Percentiles rank a stretch among this genome's conserved stretches.
Evolutionary conservation across 352 stramenopile species (phyloP).

Genomic region (Pythium graminicola): DNA sequence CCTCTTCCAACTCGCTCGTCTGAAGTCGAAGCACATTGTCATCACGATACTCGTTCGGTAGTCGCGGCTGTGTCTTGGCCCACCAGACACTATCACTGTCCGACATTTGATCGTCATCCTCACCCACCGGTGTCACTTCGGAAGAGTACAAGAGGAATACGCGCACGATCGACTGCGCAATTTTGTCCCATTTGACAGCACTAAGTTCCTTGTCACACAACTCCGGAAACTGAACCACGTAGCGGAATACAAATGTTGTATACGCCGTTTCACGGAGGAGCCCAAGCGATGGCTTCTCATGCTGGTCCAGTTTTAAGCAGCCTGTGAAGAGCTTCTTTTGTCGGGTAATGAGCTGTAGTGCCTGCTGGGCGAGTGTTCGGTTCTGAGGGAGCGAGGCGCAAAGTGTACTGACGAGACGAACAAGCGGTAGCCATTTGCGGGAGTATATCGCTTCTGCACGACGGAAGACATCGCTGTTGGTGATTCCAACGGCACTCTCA

Average conservation of each 20-base stretch:
- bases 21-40: conserved; percentile 20
- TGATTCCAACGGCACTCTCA: conserved; percentile 18
- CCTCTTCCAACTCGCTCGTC: conserved; percentile 21
- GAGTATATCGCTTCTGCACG: conserved; percentile 58
- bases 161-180: conserved; percentile 59
- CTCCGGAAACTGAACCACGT: conserved; percentile 65
- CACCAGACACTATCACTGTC: conserved; percentile 55
- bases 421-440: conserved; percentile 70
- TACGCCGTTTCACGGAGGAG: conserved; percentile 67
- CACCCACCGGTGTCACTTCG: conserved; percentile 38
- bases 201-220: conserved; percentile 56
- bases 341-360: conserved; percentile 51
- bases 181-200: conserved; percentile 67
- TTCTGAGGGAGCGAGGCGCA: conserved; percentile 67
- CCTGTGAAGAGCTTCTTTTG: conserved; percentile 69
- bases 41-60: conserved; percentile 50
- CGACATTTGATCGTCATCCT: conserved; percentile 26
- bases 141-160: conserved; percentile 58
- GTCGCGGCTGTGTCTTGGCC: conserved; percentile 29
- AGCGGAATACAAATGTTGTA: conserved; percentile 76
- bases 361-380: conserved; percentile 45
- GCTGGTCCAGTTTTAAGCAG: conserved; percentile 52
- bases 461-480: conserved; percentile 39
- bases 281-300: conserved; percentile 38
- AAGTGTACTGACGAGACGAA: conserved; percentile 53